These are phyloP conservation scores for Buddleja alternifolia DNA, from an alignment of 257 asterid genomes.

Conservation along the genomic window DNA sequence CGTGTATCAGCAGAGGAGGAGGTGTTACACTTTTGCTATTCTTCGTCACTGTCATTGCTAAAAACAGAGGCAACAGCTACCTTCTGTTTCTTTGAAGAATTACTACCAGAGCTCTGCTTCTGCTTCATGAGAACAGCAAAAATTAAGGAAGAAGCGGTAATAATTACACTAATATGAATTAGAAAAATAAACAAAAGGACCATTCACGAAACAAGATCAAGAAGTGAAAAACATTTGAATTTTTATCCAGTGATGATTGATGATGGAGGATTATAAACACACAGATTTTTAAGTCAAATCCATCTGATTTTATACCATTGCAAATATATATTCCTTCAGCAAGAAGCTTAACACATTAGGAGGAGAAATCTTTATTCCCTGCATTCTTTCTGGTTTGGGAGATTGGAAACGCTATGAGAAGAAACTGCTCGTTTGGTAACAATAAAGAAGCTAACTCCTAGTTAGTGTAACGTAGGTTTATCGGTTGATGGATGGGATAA, in stretches of 20 bases:
- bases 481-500: too few species aligned
- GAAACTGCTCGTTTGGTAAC: background rate
- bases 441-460: too few species aligned
- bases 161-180: background rate
- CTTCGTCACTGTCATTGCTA: constrained; percentile 79
- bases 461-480: too few species aligned
- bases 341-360: too few species aligned
- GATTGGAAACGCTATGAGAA: background rate
- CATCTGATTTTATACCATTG: background rate
- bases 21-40: constrained; percentile 32
- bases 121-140: constrained; percentile 41
- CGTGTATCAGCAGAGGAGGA: constrained; percentile 13
- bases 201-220: constrained; percentile 15
- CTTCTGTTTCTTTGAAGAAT: constrained; percentile 72
- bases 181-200: background rate
- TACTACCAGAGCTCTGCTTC: constrained; percentile 54
- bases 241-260: too few species aligned
- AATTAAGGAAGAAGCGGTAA: background rate
- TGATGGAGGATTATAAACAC: background rate
- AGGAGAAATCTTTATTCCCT: too few species aligned
- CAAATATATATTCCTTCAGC: background rate
- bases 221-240: background rate
- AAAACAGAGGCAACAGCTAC: constrained; percentile 74
- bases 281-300: background rate
- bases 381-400: background rate